phyloP scores from a whole-genome alignment of 108 stramenopile genomes.

The Nitzschia sp. region DNA sequence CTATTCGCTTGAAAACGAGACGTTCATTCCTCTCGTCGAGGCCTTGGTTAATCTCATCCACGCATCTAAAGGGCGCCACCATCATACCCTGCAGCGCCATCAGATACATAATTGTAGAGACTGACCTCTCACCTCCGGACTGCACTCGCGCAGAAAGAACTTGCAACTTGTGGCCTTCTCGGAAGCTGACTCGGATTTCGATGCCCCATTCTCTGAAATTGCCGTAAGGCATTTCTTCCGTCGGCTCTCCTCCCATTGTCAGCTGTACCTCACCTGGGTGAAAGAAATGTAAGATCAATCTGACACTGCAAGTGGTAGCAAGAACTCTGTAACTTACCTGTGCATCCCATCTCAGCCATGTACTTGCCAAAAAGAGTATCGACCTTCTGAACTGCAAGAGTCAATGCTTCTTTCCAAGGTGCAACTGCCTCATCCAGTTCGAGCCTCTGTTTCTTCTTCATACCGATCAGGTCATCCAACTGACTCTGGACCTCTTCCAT shows the following conservation, averaged over 20 bases:
- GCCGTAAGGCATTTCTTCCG: constrained; percentile 26
- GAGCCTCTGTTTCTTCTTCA: constrained; percentile 40
- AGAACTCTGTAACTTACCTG: constrained; percentile 26
- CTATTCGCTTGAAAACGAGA: constrained; percentile 92
- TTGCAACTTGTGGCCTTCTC: constrained; percentile 64
- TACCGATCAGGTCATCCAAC: constrained; percentile 46
- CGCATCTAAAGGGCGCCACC: constrained; percentile 92
- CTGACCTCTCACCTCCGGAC: constrained; percentile 95
- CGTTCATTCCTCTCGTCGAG: constrained; percentile 96
- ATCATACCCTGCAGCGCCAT: constrained; percentile 97
- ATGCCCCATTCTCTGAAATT: constrained; percentile 85
- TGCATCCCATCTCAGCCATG: constrained; percentile 88
- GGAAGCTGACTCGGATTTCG: constrained; percentile 89
- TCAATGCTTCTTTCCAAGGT: constrained; percentile 61
- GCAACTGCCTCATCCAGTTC: constrained; percentile 46
- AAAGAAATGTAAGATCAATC: background rate
- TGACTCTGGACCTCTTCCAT: constrained; percentile 51
- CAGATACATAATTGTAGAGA: constrained; percentile 95
- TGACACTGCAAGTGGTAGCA: background rate
- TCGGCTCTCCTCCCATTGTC: constrained; percentile 60
- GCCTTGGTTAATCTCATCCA: constrained; percentile 99
- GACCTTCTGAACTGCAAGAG: constrained; percentile 45
- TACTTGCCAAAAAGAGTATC: constrained; percentile 65
- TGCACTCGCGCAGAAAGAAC: constrained; percentile 85
- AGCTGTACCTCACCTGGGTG: constrained; percentile 53